These are phyloP conservation scores for Zygosaccharomyces pseudorouxii DNA, from an alignment of 805 yeast genomes.

Conservation along the genomic window DNA sequence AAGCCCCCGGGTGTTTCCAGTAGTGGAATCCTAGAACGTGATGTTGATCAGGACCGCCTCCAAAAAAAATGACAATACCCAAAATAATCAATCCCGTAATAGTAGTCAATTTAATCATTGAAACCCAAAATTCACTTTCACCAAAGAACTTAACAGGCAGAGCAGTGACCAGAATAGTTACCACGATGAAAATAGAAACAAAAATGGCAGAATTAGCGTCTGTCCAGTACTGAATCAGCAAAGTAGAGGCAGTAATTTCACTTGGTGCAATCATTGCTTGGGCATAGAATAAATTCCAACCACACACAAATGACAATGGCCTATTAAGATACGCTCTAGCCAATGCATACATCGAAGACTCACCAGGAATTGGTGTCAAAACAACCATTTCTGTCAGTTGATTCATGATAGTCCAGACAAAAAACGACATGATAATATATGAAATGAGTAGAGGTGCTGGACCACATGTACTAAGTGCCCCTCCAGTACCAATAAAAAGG, in stretches of 20 bases:
- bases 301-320: conserved; percentile 34
- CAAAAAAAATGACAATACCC: conserved; percentile 55
- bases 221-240: conserved; percentile 41
- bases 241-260: conserved; percentile 43
- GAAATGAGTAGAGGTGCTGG: conserved; percentile 60
- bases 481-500: conserved; percentile 66
- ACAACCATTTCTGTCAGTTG: conserved; percentile 60
- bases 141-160: conserved; percentile 33
- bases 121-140: conserved; percentile 64
- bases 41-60: conserved; percentile 53
- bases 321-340: conserved; percentile 13
- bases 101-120: conserved; percentile 58
- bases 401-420: conserved; percentile 45
- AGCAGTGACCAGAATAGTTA: conserved; percentile 11
- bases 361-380: conserved; percentile 54
- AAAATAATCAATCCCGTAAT: conserved; percentile 57
- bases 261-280: conserved; percentile 47
- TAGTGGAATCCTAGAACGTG: conserved; percentile 57
- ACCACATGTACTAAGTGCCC: conserved; percentile 56
- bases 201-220: conserved; percentile 39
- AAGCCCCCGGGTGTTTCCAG: conserved; percentile 56
- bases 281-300: conserved; percentile 48
- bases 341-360: conserved; percentile 36
- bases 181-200: conserved; percentile 28
- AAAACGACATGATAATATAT: conserved; percentile 55